Conservation (phyloP, 345 rosid genomes). For the Triadica sebifera region DNA sequence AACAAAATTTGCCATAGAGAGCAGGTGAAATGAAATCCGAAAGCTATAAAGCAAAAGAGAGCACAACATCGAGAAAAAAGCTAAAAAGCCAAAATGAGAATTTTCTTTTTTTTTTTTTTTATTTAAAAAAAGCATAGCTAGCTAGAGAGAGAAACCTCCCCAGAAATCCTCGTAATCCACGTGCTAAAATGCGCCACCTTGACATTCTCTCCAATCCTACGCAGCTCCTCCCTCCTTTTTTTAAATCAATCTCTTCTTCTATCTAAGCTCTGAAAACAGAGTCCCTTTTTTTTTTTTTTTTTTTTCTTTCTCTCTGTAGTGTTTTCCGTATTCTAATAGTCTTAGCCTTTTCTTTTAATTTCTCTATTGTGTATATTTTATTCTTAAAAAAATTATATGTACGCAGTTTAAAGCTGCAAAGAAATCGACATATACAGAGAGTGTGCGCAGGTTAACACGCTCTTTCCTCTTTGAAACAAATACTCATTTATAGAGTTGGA, state of each 20-base stretch:
- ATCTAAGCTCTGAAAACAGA: neutral
- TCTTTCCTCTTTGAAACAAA: constrained; percentile 49
- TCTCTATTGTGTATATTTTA: too few species aligned
- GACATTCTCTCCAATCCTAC: constrained; percentile 23
- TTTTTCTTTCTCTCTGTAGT: neutral
- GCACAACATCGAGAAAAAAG: constrained; percentile 5
- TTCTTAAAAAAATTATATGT: too few species aligned
- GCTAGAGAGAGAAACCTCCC: neutral
- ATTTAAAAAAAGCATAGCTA: neutral
- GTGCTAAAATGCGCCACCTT: constrained; percentile 53
- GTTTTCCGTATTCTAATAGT: constrained; percentile 53
- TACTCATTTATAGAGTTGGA: constrained; percentile 7
- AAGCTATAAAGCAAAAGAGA: neutral
- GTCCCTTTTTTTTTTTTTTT: too few species aligned
- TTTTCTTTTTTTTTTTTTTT: too few species aligned
- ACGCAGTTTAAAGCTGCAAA: constrained; percentile 75
- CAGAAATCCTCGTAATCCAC: constrained; percentile 35
- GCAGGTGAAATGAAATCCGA: constrained; percentile 9
- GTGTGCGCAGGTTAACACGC: constrained; percentile 65
- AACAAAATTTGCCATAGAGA: neutral
- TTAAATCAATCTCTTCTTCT: constrained; percentile 1
- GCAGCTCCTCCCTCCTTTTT: constrained; percentile 24
- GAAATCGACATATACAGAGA: constrained; percentile 63
- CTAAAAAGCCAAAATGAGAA: neutral
- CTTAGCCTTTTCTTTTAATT: neutral